These are phyloP conservation scores for Xerocomus potaroensis DNA, from an alignment of 768 basidiomycete species.

Conservation along the genomic window DNA sequence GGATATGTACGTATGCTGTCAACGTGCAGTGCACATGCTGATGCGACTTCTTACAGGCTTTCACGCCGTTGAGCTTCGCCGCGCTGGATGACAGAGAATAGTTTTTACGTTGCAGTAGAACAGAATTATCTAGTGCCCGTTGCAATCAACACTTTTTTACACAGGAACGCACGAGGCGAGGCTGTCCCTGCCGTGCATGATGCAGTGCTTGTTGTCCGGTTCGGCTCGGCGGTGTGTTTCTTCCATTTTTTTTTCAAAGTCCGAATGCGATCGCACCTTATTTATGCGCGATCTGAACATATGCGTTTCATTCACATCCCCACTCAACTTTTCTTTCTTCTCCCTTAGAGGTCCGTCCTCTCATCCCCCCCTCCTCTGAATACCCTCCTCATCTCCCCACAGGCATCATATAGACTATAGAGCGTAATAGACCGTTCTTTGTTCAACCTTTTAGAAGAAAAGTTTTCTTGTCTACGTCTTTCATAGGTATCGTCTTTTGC, in stretches of 20 bases:
- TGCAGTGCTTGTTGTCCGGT: neutral
- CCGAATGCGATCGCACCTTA: constrained; percentile 21
- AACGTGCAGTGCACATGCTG: constrained; percentile 26
- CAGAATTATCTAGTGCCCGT: too few relatives aligned
- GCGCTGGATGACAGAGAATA: constrained; percentile 37
- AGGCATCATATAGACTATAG: constrained; percentile 43
- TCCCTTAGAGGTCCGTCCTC: constrained; percentile 32
- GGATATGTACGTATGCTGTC: constrained; percentile 67
- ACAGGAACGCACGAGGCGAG: neutral
- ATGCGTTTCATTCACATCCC: constrained; percentile 28
- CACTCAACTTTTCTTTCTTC: constrained; percentile 29
- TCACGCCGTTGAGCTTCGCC: constrained; percentile 47
- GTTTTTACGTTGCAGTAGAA: constrained; percentile 6
- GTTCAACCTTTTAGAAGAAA: constrained; percentile 45
- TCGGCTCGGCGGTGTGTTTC: neutral
- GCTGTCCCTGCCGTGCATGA: too few relatives aligned
- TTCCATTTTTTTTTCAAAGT: constrained; percentile 29
- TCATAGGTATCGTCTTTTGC: constrained; percentile 38
- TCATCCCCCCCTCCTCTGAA: neutral
- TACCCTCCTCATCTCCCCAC: constrained; percentile 6
- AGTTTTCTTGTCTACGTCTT: constrained; percentile 30
- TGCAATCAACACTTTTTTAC: constrained; percentile 15
- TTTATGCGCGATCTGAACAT: neutral
- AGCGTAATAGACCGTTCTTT: constrained; percentile 59
- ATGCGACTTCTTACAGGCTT: constrained; percentile 36